phyloP scores from a whole-genome alignment of 768 basidiomycete species.

The Psilocybe tampanensis region DNA sequence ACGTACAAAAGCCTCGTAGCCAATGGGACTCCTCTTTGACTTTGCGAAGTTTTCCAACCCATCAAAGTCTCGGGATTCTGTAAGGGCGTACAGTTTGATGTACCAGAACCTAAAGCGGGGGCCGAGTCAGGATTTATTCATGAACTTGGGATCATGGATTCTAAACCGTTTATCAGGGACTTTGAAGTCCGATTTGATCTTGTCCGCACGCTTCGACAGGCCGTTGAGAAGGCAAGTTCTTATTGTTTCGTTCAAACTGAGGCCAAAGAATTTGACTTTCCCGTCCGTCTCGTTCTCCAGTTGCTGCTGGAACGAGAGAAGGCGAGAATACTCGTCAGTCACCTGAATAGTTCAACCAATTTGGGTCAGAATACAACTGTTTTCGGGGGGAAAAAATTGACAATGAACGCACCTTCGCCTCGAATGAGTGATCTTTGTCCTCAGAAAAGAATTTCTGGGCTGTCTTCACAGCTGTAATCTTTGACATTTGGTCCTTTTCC shows the following conservation, averaged over 20 bases:
- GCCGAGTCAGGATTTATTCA: neutral
- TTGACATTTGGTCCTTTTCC: slow-evolving; percentile 69
- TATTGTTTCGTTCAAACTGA: slow-evolving; percentile 88
- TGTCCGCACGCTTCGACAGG: slow-evolving; percentile 87
- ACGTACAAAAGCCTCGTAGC: slow-evolving; percentile 89
- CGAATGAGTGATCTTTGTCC: slow-evolving; percentile 89
- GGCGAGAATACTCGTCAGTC: slow-evolving; percentile 81
- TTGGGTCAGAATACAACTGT: neutral
- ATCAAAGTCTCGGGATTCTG: slow-evolving; percentile 82
- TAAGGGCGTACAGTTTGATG: slow-evolving; percentile 83
- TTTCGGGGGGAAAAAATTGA: neutral
- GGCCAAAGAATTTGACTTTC: slow-evolving; percentile 78
- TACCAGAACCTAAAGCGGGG: slow-evolving; percentile 80
- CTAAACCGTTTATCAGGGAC: slow-evolving; percentile 91
- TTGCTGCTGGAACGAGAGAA: slow-evolving; percentile 83
- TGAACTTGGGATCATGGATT: neutral
- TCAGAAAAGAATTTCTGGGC: slow-evolving; percentile 95
- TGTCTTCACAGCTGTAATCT: slow-evolving; percentile 70
- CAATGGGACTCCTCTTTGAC: slow-evolving; percentile 90
- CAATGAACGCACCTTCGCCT: slow-evolving; percentile 69
- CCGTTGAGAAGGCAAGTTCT: slow-evolving; percentile 75
- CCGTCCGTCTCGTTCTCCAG: slow-evolving; percentile 85
- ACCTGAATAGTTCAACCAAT: too few relatives aligned
- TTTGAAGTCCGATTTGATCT: slow-evolving; percentile 86
- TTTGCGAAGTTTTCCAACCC: slow-evolving; percentile 84